Evolutionary conservation across 2,329 filamentous ascomycete species (phyloP).

Genomic region (Hymenoscyphus repandus): DNA sequence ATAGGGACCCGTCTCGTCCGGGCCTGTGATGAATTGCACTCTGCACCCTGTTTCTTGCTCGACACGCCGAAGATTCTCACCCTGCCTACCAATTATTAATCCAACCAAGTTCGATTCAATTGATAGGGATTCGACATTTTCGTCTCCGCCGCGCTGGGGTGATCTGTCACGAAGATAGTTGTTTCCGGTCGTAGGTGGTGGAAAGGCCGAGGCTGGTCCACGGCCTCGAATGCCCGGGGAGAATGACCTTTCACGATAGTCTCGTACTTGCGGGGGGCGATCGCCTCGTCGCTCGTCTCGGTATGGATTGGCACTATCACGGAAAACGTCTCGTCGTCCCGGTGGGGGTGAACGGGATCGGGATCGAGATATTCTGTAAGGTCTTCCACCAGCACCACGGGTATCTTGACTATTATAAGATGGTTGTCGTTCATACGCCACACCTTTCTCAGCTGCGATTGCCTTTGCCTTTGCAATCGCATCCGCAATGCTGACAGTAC

Average conservation of each 20-base stretch:
- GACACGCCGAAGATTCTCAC: slow-evolving; percentile 81
- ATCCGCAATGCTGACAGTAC: slow-evolving; percentile 77
- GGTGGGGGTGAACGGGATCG: slow-evolving; percentile 72
- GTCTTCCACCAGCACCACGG: slow-evolving; percentile 45
- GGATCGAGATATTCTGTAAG: slow-evolving; percentile 56
- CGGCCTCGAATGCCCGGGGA: slow-evolving; percentile 57
- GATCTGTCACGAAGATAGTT: slow-evolving; percentile 50
- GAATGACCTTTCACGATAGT: slow-evolving; percentile 67
- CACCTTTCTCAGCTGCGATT: slow-evolving; percentile 73
- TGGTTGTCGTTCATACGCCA: slow-evolving; percentile 54
- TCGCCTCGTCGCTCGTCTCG: slow-evolving; percentile 77
- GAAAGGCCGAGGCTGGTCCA: slow-evolving; percentile 46
- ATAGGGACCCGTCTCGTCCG: slow-evolving; percentile 64
- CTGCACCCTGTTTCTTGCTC: slow-evolving; percentile 77
- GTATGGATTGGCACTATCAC: slow-evolving; percentile 76
- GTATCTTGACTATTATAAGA: slow-evolving; percentile 36
- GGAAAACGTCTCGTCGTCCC: slow-evolving; percentile 61
- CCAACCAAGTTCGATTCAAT: slow-evolving; percentile 85
- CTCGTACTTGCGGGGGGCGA: slow-evolving; percentile 44
- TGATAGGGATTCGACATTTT: slow-evolving; percentile 74
- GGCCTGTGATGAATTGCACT: slow-evolving; percentile 80
- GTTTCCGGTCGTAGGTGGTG: slow-evolving; percentile 51
- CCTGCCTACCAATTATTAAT: slow-evolving; percentile 83
- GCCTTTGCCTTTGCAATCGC: slow-evolving; percentile 80
- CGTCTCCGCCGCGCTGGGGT: slow-evolving; percentile 46